Evolutionary conservation across 176 grass and related monocot genomes (phyloP), one percentile per base, ranked within the genome.

Genomic region (Chrysopogon serrulatus): DNA sequence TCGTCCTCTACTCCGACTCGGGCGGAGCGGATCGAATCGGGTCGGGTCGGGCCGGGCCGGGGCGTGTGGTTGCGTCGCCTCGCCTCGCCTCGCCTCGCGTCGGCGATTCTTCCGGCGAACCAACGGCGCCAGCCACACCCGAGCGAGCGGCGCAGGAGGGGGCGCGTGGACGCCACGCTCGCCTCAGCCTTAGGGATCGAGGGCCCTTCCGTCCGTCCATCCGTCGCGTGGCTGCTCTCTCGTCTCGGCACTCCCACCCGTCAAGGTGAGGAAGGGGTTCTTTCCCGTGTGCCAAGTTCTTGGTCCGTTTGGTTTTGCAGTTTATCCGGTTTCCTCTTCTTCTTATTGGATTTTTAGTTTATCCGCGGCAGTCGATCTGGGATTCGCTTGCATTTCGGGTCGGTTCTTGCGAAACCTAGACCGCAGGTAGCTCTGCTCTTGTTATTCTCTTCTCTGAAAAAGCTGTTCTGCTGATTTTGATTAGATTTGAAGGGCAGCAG

Each of bases 71-170:
- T 61, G 68, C 49, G 67, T 14, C 15, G 66, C 66, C 44, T 26
- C 9, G 40, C 37, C n/a, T n/a, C n/a, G 47, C 53, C 21, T 56
- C 53, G 53, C 53, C 23, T 56, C 53, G 73, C 73, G 10, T 72
- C 49, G 68, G 80, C 80, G 68, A 83, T 83, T 83, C 51, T 71
- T n/a, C 37, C 66, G 80, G 80, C 80, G 80, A 73, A 61, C 80
- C 67, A 33, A 61, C 66, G 68, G 61, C 53, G 68, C 49, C 67
- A 43, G 67, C 68, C 53, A 73, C 64, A 18, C 78, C 78, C 4
- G 63, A 34, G 43, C 62, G 62, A 49, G 45, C 78, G 31, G 78
- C 63, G 40, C 19, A 36, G 78, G 12, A 34, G 31, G 10, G 27
- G 17, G 78, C 42, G 78, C 41, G 78, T 36, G 78, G 78, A 68